phyloP scores from a whole-genome alignment of 495 filamentous ascomycete species.

The Neurospora sp. region DNA sequence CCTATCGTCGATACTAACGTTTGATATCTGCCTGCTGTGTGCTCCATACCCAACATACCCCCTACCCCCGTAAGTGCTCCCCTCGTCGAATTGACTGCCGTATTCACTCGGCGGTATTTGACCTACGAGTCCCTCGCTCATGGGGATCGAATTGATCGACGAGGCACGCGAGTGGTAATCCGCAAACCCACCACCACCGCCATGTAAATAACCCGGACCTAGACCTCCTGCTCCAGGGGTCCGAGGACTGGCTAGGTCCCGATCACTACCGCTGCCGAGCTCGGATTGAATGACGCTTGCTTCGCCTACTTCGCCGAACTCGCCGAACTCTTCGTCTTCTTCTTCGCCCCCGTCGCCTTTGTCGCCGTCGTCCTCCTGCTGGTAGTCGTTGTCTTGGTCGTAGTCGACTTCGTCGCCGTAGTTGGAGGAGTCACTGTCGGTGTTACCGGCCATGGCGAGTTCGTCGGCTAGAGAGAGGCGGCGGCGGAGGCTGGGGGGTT shows the following conservation, averaged over 20 bases:
- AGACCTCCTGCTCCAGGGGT: background rate
- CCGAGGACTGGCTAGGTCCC: background rate
- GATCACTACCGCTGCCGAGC: background rate
- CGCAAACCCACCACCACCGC: background rate
- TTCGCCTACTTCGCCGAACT: background rate
- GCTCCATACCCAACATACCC: background rate
- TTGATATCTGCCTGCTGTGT: background rate
- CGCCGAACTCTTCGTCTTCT: background rate
- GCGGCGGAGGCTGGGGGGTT: background rate
- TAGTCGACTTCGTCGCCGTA: constrained; percentile 5
- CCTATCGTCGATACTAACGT: background rate
- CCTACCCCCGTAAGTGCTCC: background rate
- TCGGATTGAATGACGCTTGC: background rate
- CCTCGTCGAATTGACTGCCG: background rate
- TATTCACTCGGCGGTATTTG: background rate
- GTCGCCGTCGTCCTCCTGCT: background rate
- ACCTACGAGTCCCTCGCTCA: background rate
- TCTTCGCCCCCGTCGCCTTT: constrained; percentile 4
- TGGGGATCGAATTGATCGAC: background rate
- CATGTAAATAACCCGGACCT: background rate
- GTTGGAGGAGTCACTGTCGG: constrained; percentile 4
- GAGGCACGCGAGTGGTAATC: background rate
- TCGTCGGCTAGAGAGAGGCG: constrained; percentile 13
- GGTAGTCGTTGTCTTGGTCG: background rate
- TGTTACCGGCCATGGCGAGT: constrained; percentile 8